phyloP scores from a whole-genome alignment of 164 flowering plant species.

The Platanus orientalis region DNA sequence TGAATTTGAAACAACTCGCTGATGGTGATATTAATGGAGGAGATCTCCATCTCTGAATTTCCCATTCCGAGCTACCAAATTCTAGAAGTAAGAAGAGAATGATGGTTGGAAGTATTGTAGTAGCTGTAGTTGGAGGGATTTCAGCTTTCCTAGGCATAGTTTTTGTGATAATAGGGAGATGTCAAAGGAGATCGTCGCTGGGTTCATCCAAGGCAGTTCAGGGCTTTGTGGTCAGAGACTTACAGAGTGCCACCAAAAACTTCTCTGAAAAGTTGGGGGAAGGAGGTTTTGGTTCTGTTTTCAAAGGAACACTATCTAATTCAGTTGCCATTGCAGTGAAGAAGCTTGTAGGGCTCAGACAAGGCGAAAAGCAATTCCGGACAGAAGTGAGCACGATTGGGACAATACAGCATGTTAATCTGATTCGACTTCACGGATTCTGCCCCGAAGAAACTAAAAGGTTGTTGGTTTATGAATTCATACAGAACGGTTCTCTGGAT shows the following conservation, averaged over 20 bases:
- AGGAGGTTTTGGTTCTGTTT: too few species aligned
- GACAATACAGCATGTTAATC: not conserved
- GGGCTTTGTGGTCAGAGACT: not conserved
- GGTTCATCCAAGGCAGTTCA: not conserved
- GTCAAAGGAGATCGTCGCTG: not conserved
- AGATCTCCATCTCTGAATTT: constrained; percentile 16
- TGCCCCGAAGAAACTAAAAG: constrained; percentile 1
- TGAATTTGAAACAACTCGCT: constrained; percentile 13
- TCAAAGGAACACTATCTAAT: too few species aligned
- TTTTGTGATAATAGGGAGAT: not conserved
- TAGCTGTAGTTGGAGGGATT: not conserved
- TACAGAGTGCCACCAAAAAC: not conserved
- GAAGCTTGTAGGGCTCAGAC: too few species aligned
- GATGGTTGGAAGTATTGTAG: too few species aligned
- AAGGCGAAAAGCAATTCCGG: too few species aligned
- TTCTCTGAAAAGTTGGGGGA: not conserved
- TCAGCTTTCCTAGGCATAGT: not conserved
- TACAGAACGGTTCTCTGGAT: constrained; percentile 12
- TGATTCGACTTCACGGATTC: not conserved
- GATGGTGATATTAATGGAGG: constrained; percentile 14
- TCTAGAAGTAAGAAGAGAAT: not conserved
- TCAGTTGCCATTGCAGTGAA: too few species aligned
- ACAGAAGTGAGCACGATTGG: too few species aligned
- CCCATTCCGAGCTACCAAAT: constrained; percentile 14
- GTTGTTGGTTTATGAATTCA: not conserved